Base-by-base conservation (phyloP, 495 filamentous ascomycete species). In the Cercophora sp. region DNA sequence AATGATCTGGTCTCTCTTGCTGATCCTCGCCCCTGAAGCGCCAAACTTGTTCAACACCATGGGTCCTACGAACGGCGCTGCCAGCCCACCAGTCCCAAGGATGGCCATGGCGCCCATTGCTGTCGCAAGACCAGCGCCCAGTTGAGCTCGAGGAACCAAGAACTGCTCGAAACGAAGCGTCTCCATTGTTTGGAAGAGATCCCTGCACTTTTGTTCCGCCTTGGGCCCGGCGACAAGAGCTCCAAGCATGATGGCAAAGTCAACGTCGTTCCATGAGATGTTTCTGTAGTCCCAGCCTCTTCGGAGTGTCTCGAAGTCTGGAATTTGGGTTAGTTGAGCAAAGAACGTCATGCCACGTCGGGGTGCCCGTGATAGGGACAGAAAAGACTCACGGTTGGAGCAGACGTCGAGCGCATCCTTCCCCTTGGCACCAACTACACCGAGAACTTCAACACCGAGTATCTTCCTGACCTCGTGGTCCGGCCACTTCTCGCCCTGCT, bases 251-350 rank as follows among this genome's bases (percentile, higher is more conserved):
- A 43, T 43, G 22, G 40, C 40, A 20, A 43, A 43, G 40, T 43
- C 40, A 23, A 25, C 40, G 10, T 43, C 40, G 40, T 43, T 43
- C 40, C 40, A 43, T 2, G 40, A 43, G 2, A 43, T 43, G 40
- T 43, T 43, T 25, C 19, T 43, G 40, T 43, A 43, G 4, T 43
- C 40, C 40, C 40, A 43, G 40, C n/a, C n/a, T 23, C 3, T 20
- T 2, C 40, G 40, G 1, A 43, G 40, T 4, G 6, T 25, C 8
- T 22, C 22, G 26, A 43, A 43, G 22, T 43, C 40, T 43, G 40
- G 1, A 8, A 8, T 11, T 9, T 39, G n/a, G n/a, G 15, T 39
- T 5, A 9, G 35, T 39, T 39, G 8, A 39, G n/a, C 35, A 39
- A 8, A 5, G 3, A 25, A n/a, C 10, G 5, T 25, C 13, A 20